These are phyloP conservation scores for Acephala macrosclerotiorum DNA, from an alignment of 2,329 filamentous ascomycete species.

Conservation along the genomic window DNA sequence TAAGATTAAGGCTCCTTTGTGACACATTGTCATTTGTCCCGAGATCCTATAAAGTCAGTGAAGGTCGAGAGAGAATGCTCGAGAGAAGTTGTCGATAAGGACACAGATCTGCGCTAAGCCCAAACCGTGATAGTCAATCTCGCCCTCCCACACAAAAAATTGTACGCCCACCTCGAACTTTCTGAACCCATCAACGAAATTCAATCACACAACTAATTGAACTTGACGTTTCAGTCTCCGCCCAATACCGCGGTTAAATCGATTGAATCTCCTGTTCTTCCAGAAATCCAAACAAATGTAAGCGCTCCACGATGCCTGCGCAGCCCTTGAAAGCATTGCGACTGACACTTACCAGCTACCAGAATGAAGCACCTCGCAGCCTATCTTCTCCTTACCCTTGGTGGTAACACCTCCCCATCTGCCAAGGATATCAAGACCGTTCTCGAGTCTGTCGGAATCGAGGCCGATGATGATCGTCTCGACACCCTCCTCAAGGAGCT, in stretches of 20 bases:
- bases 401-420: constrained; percentile 89
- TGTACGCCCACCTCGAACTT: constrained; percentile 20
- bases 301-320: constrained; percentile 22
- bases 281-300: constrained; percentile 39
- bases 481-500: constrained; percentile 89
- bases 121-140: background rate
- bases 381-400: constrained; percentile 96
- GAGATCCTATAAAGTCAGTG: background rate
- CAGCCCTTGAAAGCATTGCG: constrained; percentile 7
- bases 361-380: constrained; percentile 99
- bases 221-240: constrained; percentile 99
- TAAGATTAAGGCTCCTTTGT: background rate
- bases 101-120: background rate
- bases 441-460: constrained; percentile 92
- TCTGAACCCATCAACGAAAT: constrained; percentile 19
- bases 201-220: constrained; percentile 32
- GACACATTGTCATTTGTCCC: background rate
- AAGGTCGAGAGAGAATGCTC: background rate
- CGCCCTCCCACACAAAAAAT: background rate
- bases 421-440: constrained; percentile 87
- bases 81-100: background rate
- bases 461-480: constrained; percentile 89
- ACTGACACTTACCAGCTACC: constrained; percentile 48
- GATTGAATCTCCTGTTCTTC: constrained; percentile 94
- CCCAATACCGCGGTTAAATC: constrained; percentile 96